Evolutionary conservation across 2,329 filamentous ascomycete species (phyloP), one percentile per base, ranked within the genome.

Genomic region (Trichophaea hybrida): DNA sequence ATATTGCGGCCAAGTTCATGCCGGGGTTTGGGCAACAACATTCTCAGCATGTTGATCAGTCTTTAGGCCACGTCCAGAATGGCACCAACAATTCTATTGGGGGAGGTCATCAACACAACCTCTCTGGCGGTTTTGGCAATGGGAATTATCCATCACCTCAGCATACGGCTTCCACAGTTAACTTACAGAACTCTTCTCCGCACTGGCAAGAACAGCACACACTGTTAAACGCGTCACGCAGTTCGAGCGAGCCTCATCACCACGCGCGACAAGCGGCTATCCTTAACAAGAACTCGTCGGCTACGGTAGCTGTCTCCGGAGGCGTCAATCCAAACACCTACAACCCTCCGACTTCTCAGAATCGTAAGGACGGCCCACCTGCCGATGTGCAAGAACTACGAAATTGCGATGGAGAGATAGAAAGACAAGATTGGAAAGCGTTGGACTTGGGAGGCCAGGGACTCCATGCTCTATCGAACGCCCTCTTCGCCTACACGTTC

Each of bases 381-480:
- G 61, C 62, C 5, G 67, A 68, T 38, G 64, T 66, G 37, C 74
- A 76, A 62, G 78, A 82, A 65, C 75, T 65, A 55, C 78, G 83
- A 68, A 84, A 84, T 68, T 76, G 86, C 58, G 80, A 86, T 61
- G 80, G 80, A 69, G 77, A 80, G 61, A 77, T 80, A 64, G 82
- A 83, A 68, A 77, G 84, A 65, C 86, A 95, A 72, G 85, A 90
- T 69, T 97, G 93, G 93, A 82, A 88, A 71, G 89, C 90, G 65
- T 77, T 98, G 68, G 93, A 98, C 73, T 84, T 97, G 71, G 93
- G 90, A 68, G 93, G 93, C n/a, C 93, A 97, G 74, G 91, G 91
- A 17, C 76, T 98, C 53, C 85, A 89, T 66, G 86, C 88, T 61
- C 77, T 98, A 35, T 83, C 89, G 0, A 75, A 80, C 6, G 81